These are phyloP conservation scores for Murraya koenigii DNA, from an alignment of 345 rosid species.

Conservation along the genomic window DNA sequence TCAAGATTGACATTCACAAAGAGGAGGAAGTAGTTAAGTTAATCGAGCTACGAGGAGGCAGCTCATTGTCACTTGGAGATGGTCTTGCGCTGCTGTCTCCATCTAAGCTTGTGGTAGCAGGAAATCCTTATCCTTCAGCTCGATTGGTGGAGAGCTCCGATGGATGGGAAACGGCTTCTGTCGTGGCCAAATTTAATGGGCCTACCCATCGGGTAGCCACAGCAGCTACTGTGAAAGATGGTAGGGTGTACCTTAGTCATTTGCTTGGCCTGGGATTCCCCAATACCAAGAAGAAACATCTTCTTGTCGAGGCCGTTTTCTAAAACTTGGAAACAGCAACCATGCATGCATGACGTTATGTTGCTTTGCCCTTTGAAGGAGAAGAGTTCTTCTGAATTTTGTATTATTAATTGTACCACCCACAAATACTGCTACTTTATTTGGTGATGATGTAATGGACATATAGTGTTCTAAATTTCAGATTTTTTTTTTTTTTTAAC, in stretches of 20 bases:
- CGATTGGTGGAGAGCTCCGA: constrained; percentile 74
- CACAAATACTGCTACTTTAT: too few species aligned
- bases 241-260: constrained; percentile 69
- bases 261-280: constrained; percentile 78
- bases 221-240: constrained; percentile 79
- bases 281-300: constrained; percentile 73
- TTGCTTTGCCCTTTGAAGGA: too few species aligned
- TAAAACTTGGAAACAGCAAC: too few species aligned
- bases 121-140: constrained; percentile 60
- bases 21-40: constrained; percentile 42
- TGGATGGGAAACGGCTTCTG: constrained; percentile 76
- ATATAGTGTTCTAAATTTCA: too few species aligned
- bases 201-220: constrained; percentile 69
- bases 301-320: constrained; percentile 73
- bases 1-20: constrained; percentile 49
- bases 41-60: constrained; percentile 53
- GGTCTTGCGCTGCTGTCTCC: constrained; percentile 68
- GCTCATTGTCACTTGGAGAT: constrained; percentile 54
- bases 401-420: too few species aligned
- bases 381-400: too few species aligned
- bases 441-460: too few species aligned
- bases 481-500: too few species aligned
- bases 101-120: constrained; percentile 74
- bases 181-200: constrained; percentile 59
- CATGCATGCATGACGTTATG: too few species aligned